Percentiles rank a stretch among this genome's conserved stretches.
These are phyloP conservation scores for Sanghuangporus weigelae DNA, from an alignment of 1,284 basidiomycete species.

Conservation along the genomic window DNA sequence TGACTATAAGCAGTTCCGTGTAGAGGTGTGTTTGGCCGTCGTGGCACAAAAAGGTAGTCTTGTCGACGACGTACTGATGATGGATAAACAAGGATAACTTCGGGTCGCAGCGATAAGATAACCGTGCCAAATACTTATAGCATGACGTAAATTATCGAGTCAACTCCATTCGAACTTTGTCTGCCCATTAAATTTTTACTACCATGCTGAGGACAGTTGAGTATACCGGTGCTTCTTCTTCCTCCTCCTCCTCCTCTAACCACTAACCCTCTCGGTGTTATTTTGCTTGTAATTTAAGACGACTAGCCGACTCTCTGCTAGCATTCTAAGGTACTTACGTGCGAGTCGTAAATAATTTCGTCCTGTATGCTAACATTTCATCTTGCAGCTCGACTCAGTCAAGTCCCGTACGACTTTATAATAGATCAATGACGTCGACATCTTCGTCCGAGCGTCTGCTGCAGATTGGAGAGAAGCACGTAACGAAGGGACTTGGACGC, in stretches of 20 bases:
- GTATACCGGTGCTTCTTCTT: too few species aligned
- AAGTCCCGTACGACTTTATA: neutral
- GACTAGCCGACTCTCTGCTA: neutral
- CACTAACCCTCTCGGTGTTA: neutral
- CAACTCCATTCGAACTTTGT: neutral
- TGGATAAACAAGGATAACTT: neutral
- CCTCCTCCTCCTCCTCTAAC: too few species aligned
- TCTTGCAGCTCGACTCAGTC: neutral
- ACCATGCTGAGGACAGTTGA: neutral
- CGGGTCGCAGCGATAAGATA: neutral
- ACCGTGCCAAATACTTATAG: neutral
- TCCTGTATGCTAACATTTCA: neutral
- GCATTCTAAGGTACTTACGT: neutral
- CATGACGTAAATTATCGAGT: neutral
- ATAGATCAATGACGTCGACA: slow-evolving; percentile 5
- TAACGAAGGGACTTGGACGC: slow-evolving; percentile 65
- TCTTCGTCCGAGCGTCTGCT: slow-evolving; percentile 20
- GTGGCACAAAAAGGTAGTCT: too few species aligned
- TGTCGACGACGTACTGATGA: too few species aligned
- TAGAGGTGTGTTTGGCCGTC: neutral
- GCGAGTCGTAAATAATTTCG: neutral
- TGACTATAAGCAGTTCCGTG: neutral
- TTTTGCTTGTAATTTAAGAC: neutral
- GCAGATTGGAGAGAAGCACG: slow-evolving; percentile 56
- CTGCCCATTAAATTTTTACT: neutral